Conservation (phyloP, 1,139 yeast species). For the Pichia terricola region DNA sequence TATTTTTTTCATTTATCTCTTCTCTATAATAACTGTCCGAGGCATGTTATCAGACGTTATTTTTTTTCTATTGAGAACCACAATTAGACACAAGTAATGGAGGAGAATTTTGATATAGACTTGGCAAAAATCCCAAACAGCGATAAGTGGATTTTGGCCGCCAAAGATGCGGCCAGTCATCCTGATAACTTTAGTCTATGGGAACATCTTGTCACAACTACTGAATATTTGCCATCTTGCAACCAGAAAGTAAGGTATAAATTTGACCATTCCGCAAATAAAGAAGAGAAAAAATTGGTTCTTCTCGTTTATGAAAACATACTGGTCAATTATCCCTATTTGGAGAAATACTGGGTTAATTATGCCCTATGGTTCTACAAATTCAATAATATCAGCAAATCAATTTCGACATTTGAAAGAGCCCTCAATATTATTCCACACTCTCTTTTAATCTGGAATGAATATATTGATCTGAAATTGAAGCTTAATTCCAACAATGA, state of each 20-base stretch:
- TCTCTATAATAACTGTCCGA: too few species aligned
- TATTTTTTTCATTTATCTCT: too few species aligned
- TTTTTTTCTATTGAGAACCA: too few species aligned
- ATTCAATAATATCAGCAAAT: conserved; percentile 45
- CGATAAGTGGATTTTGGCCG: conserved; percentile 17
- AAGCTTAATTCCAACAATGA: conserved; percentile 30
- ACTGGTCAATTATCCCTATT: conserved; percentile 53
- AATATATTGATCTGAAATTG: conserved; percentile 49
- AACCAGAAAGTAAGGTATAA: conserved; percentile 7
- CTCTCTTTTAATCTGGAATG: conserved; percentile 67
- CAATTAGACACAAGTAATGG: too few species aligned
- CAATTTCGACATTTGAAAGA: conserved; percentile 41
- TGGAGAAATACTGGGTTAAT: conserved; percentile 74
- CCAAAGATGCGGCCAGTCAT: conserved; percentile 14
- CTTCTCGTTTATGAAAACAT: conserved; percentile 47
- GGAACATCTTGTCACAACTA: conserved; percentile 20
- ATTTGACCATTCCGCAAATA: conserved; percentile 37
- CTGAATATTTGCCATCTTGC: conserved; percentile 18
- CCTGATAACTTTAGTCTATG: conserved; percentile 26
- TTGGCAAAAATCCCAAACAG: conserved; percentile 1
- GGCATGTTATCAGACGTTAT: too few species aligned
- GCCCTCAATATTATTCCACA: conserved; percentile 45
- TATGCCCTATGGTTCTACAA: conserved; percentile 62
- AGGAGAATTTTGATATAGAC: too few species aligned
- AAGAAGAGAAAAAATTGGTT: conserved; percentile 32